Evolutionary conservation across 441 rosid genomes (phyloP), one percentile per base, ranked within the genome.

Genomic region (Adansonia gregorii): DNA sequence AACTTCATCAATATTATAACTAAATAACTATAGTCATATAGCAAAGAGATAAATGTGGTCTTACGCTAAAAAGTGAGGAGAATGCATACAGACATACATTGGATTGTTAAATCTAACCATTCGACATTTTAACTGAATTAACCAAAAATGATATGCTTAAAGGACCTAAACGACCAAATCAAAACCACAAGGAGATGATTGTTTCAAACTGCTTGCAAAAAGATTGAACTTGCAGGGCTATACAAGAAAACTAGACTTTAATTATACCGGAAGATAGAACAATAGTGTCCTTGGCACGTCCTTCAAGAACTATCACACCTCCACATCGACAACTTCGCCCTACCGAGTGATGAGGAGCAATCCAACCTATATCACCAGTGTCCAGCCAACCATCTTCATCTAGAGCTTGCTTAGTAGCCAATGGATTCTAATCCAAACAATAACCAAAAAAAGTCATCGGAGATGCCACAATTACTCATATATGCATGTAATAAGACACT

Each of bases 331-430:
- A 92, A 78, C 99, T 94, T 78, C 96, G 82, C 67, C 99, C 98
- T 77, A 41, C 73, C 54, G 91, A 87, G 80, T 93, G 98, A 49
- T 86, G 87, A 81, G 98, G 97, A 77, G 93, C 91, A 75, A 92
- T 89, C 98, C 98, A 96, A 71, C 98, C 99, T 60, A 94, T 82
- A 80, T 96, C 99, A 79, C 99, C 99, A 31, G 94, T 92, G 76
- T 87, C 82, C 22, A 96, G 83, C 99, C 99, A 96, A 70, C 98
- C 97, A 54, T 89, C 90, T 0, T 90, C 86, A 80, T 91, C 94
- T 74, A 93, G 49, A 59, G 79, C 97, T 83, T 87, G 91, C 78
- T 85, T 85, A 49, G 97, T 96, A 74, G 98, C 94, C 80, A n/a
- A 11, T 72, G 86, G 87, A 84, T 95, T 93, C 99, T 95, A 77